A percentile compares a stretch with the other conserved stretches of the same genome.
These are phyloP conservation scores for Monosporascus sp. DNA, from an alignment of 2,329 filamentous ascomycete genomes.

Conservation along the genomic window DNA sequence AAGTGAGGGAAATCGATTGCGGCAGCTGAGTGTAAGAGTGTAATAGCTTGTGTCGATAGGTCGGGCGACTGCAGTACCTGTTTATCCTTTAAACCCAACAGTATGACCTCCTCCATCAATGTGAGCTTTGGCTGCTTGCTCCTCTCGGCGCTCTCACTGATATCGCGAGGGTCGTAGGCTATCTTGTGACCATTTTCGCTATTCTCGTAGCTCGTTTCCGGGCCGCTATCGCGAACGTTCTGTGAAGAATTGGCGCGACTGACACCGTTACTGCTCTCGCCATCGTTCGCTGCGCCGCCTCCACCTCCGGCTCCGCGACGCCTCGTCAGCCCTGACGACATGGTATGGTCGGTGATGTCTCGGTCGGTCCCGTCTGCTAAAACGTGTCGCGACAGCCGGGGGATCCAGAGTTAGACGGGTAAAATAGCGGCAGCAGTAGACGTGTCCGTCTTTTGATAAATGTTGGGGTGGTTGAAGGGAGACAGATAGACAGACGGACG, in stretches of 20 bases:
- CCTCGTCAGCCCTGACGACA: constrained; percentile 37
- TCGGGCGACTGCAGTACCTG: constrained; percentile 57
- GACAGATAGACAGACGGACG: too few relatives aligned
- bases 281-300: constrained; percentile 47
- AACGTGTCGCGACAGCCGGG: too few relatives aligned
- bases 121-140: constrained; percentile 98
- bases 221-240: constrained; percentile 48
- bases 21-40: too few relatives aligned
- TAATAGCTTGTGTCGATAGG: too few relatives aligned
- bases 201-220: constrained; percentile 82
- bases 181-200: constrained; percentile 98
- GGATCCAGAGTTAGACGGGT: too few relatives aligned
- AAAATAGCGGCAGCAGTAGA: too few relatives aligned
- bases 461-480: too few relatives aligned
- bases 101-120: constrained; percentile 94
- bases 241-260: constrained; percentile 53
- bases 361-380: too few relatives aligned
- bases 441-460: too few relatives aligned
- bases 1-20: too few relatives aligned
- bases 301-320: constrained; percentile 53
- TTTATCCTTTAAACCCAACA: constrained; percentile 96
- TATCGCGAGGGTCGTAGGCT: constrained; percentile 93
- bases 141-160: constrained; percentile 92
- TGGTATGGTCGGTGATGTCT: constrained; percentile 10
- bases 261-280: constrained; percentile 50